A percentile compares a stretch with the other conserved stretches of the same genome.
These are phyloP conservation scores for Phaffia australis DNA, from an alignment of 768 basidiomycete species.

Conservation along the genomic window DNA sequence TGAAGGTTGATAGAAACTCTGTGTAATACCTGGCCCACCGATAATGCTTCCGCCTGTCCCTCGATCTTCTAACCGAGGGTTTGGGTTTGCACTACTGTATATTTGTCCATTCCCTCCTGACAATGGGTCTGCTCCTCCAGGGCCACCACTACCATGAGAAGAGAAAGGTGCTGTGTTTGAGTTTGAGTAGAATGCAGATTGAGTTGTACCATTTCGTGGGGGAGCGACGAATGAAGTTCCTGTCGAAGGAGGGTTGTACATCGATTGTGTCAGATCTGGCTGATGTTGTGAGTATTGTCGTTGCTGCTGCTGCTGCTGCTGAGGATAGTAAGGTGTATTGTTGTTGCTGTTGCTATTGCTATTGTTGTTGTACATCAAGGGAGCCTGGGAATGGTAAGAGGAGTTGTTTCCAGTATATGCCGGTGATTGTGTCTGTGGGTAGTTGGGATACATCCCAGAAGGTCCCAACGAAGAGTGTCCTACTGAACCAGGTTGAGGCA, in stretches of 20 bases:
- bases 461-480: too few species aligned
- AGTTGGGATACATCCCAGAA: too few species aligned
- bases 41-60: background rate
- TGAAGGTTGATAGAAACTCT: constrained; percentile 27
- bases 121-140: constrained; percentile 6
- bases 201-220: background rate
- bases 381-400: too few species aligned
- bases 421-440: too few species aligned
- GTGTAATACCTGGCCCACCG: constrained; percentile 18
- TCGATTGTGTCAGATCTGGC: constrained; percentile 6
- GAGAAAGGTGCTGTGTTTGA: constrained; percentile 9
- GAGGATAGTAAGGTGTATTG: background rate
- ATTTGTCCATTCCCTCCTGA: constrained; percentile 1
- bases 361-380: constrained; percentile 3
- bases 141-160: background rate
- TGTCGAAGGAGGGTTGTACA: constrained; percentile 6
- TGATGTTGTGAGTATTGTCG: background rate
- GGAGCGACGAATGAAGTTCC: background rate
- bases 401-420: too few species aligned
- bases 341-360: constrained; percentile 1
- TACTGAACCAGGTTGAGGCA: too few species aligned
- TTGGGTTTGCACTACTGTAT: background rate
- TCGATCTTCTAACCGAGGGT: background rate
- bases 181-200: background rate
- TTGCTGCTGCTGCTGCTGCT: background rate